Base-by-base conservation (phyloP, 2,329 filamentous ascomycete species). In the Microdochium nivale region DNA sequence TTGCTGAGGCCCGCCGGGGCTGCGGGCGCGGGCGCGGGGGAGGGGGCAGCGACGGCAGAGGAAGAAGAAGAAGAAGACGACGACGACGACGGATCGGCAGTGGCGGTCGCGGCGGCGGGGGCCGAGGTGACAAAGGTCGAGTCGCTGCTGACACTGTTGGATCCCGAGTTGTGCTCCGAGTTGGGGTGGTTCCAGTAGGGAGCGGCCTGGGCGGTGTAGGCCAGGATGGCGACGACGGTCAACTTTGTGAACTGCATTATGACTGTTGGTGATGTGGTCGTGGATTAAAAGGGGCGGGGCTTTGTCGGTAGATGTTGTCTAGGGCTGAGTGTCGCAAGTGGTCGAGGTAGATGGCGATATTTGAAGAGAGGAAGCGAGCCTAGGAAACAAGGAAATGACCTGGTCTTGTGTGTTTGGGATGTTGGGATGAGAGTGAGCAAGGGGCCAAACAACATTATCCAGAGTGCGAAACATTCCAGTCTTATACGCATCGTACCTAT, bases 171-270 rank as follows among this genome's bases (percentile, higher is more conserved):
- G 40, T 23, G 27, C 27, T 30, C 5, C 50, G 32, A 23, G 44
- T 40, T 25, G 48, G 49, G 40, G 49, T 49, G 5, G 33, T 48
- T 19, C n/a, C 47, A 37, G 46, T 40, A 63, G 52, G 51, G 55
- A 16, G 51, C 52, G 30, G 66, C 58, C 21, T 65, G 48, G 35
- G 70, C 64, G 54, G 67, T 64, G 50, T 68, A 66, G 53, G 70
- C 69, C 66, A 76, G 55, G 57, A 73, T 59, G 62, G 67, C 61
- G 37, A 68, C 59, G 53, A 66, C 58, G 57, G 66, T 56, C 50
- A 65, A 52, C 40, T 65, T 54, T 50, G 58, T 70, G 62, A 66
- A 63, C 46, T 60, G 60, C 69, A 70, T 74, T 23, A 58, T 69
- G 59, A 55, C 19, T 49, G 50, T 52, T 53, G 49, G 51, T 49